Base-by-base conservation (phyloP, 2,329 filamentous ascomycete genomes). In the Calonectria leucothoes region DNA sequence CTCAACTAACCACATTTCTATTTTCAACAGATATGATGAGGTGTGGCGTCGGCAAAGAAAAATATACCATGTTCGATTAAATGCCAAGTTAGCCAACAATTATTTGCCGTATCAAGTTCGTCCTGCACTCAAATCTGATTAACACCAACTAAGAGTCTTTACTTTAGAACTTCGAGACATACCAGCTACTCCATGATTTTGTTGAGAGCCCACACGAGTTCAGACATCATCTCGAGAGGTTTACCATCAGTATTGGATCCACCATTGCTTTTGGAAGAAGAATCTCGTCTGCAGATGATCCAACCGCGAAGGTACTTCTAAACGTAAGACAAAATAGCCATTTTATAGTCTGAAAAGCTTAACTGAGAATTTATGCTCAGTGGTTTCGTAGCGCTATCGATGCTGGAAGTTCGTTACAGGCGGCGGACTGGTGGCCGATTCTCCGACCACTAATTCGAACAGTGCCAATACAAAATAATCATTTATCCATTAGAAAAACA, bases 351-450 rank as follows among this genome's bases (percentile, higher is more conserved):
- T 27, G 48, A 29, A 17, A 23, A 33, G 35, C n/a, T 63, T 15
- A 17, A n/a, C 57, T 63, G 29, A 63, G n/a, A 14, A 12, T 63
- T 12, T 10, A 61, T 39, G 11, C 25, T 11, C 8, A 63, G 57
- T 63, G 57, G 57, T 63, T 63, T 45, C 57, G 57, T 15, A 25
- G 29, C 20, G 20, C 57, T 4, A 45, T 63, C 14, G 35, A 39
- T 27, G 57, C 57, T 23, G 57, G 57, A 42, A 63, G 57, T 20
- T 63, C 57, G 14, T 25, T 63, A 11, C 57, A 63, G 23, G 7
- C 45, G 42, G 57, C 57, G 25, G 57, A 63, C 35, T 63, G 57
- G 57, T 63, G 57, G 57, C 57, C 57, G 6, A 63, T 63, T 17
- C 25, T 63, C 14, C 33, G 57, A 39, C 57, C 57, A 6, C 33